Conservation (phyloP, 345 rosid genomes). For the Euclidium syriacum region DNA sequence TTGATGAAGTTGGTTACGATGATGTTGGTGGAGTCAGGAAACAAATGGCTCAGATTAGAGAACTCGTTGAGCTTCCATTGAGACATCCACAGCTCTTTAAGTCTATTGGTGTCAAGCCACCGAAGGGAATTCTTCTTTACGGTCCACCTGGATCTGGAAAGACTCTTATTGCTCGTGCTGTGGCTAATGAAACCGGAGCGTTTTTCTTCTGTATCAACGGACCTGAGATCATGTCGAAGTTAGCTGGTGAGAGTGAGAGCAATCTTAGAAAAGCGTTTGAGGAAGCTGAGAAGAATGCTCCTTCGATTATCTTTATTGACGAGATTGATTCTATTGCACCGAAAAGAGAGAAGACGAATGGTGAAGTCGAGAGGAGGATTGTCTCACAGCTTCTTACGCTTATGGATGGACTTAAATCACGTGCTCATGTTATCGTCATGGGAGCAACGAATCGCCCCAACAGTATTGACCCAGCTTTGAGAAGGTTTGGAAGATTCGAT, state of each 20-base stretch:
- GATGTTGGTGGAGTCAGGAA: constrained; percentile 99
- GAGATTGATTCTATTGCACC: constrained; percentile 98
- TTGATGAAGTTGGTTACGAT: constrained; percentile 93
- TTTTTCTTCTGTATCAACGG: constrained; percentile 96
- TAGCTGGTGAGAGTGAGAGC: constrained; percentile 99
- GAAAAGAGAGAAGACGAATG: constrained; percentile 90
- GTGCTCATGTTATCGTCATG: constrained; percentile 90
- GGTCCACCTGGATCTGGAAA: constrained; percentile 90
- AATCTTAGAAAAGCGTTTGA: constrained; percentile 95
- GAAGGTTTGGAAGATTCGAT: constrained; percentile 94
- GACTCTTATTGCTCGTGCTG: constrained; percentile 94
- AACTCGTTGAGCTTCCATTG: constrained; percentile 85
- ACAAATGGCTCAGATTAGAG: constrained; percentile 98
- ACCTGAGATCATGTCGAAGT: constrained; percentile 92
- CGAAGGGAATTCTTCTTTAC: constrained; percentile 82
- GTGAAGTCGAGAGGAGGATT: constrained; percentile 97
- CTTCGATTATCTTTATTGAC: constrained; percentile 88
- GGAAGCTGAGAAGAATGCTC: constrained; percentile 97
- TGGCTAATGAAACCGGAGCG: constrained; percentile 95
- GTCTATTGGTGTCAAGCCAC: constrained; percentile 98
- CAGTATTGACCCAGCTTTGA: constrained; percentile 88
- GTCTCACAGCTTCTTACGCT: constrained; percentile 92
- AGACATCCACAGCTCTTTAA: constrained; percentile 95
- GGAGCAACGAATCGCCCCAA: constrained; percentile 99
- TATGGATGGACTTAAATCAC: constrained; percentile 91